Evolutionary conservation across 257 asterid species (phyloP).

Genomic region (Solanum microdontum): DNA sequence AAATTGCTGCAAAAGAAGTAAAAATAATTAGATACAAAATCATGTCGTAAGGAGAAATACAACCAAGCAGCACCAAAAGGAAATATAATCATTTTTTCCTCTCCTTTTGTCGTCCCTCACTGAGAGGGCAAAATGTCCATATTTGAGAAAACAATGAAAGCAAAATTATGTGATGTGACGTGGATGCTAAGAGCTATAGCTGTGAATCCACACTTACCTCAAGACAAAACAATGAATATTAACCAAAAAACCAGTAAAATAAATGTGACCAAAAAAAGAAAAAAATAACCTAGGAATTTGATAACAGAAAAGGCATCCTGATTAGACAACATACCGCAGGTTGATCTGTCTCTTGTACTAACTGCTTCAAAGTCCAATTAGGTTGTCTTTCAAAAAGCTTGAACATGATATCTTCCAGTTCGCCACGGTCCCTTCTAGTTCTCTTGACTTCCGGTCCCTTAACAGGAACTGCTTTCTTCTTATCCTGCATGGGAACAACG

Average conservation of each 20-base stretch:
- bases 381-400: conserved; percentile 94
- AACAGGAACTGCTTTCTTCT: conserved; percentile 75
- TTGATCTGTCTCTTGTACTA: conserved; percentile 92
- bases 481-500: conserved; percentile 42
- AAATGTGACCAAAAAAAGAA: background rate
- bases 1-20: conserved; percentile 63
- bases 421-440: conserved; percentile 96
- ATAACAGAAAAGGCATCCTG: background rate
- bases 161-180: background rate
- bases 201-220: background rate
- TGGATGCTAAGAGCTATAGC: background rate
- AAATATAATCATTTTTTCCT: background rate
- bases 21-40: background rate
- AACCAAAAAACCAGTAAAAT: background rate
- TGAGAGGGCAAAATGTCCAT: background rate
- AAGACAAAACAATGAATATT: background rate
- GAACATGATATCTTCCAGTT: conserved; percentile 92
- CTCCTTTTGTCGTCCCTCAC: background rate
- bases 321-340: conserved; percentile 63
- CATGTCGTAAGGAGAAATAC: background rate
- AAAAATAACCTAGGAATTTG: background rate
- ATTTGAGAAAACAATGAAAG: background rate
- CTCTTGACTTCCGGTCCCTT: conserved; percentile 81
- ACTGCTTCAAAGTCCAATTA: conserved; percentile 93
- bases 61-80: background rate